Evolutionary conservation across 192 early-diverging fungal species (phyloP), one percentile per base, ranked within the genome.

Genomic region (Rhizoclosmatium sp.): DNA sequence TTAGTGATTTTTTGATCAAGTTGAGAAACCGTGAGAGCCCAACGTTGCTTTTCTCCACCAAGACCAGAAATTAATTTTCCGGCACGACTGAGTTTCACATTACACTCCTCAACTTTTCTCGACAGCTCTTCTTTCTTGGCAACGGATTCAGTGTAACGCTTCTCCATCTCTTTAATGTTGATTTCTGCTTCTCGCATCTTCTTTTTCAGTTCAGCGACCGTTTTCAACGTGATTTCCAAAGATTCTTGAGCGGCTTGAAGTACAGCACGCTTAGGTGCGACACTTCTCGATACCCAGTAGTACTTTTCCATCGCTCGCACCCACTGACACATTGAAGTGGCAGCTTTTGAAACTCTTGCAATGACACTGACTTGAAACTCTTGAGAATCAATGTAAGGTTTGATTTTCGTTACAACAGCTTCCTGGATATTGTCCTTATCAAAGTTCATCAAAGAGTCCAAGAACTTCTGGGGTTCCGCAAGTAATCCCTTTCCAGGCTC

Each of bases 301-400:
- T 91, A 91, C 60, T 89, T 89, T 79, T 91, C 90, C 89, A 91
- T 91, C 1, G 90, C 90, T 70, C 89, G 78, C 14, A 91, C 90
- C 90, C 90, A 91, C 45, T 84, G 87, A 64, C 90, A 91, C 87
- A 91, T 88, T 9, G 88, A 90, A 3, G 88, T 90, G 23, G 88
- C 88, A 14, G 88, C 88, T 71, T 87, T 90, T 4, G 88, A 90
- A 3, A 90, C 88, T 41, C 88, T 74, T 19, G 86, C 82, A 58
- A 90, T 90, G 56, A 87, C 90, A 66, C 81, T 82, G 2, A 89
- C 87, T 80, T 87, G 86, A 80, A 91, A 91, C 45, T 91, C 90
- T n/a, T 89, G 89, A 5, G 87, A 89, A 61, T 90, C 89, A 64
- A 90, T 86, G 78, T 91, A 91, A 46, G 87, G 88, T 71, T 89